Percentiles rank a stretch among this genome's conserved stretches.
Conservation (phyloP, 768 basidiomycete genomes). For the Lactifluus piperatus region DNA sequence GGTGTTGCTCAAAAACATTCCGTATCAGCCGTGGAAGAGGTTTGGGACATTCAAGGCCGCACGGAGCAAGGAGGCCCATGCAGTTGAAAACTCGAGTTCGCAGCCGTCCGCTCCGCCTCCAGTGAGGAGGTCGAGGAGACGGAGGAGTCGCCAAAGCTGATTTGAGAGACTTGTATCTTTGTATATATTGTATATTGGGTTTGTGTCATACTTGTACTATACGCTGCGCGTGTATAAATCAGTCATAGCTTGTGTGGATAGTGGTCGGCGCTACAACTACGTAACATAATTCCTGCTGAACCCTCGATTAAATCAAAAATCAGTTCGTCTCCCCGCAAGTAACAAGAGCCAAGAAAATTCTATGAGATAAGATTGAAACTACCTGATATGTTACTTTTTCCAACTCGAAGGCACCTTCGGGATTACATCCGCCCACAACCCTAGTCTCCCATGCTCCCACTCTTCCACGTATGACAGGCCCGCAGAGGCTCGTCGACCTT, state of each 20-base stretch:
- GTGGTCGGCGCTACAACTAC: slow-evolving; percentile 5
- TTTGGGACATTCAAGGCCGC: slow-evolving; percentile 23
- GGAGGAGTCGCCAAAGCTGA: slow-evolving; percentile 2
- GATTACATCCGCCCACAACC: slow-evolving; percentile 59
- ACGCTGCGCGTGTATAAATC: not conserved
- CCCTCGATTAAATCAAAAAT: not conserved
- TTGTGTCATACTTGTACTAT: not conserved
- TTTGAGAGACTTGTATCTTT: not conserved
- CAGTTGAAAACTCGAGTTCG: slow-evolving; percentile 30
- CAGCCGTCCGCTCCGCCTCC: slow-evolving; percentile 2
- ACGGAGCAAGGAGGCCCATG: slow-evolving; percentile 22
- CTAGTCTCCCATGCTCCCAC: slow-evolving; percentile 68
- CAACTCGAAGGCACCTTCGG: slow-evolving; percentile 72
- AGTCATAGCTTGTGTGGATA: not conserved
- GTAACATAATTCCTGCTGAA: not conserved
- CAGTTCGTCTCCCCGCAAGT: not conserved
- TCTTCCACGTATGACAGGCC: slow-evolving; percentile 65
- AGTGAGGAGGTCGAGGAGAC: slow-evolving; percentile 3
- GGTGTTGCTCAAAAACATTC: slow-evolving; percentile 27
- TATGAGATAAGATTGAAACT: not conserved
- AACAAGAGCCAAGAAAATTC: not conserved
- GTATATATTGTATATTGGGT: not conserved
- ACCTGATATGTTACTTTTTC: slow-evolving; percentile 32
- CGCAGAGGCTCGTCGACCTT: slow-evolving; percentile 51
- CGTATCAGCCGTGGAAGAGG: slow-evolving; percentile 43